These are phyloP conservation scores for Friedmanniomyces simplex DNA, from an alignment of 495 filamentous ascomycete species.

Conservation along the genomic window DNA sequence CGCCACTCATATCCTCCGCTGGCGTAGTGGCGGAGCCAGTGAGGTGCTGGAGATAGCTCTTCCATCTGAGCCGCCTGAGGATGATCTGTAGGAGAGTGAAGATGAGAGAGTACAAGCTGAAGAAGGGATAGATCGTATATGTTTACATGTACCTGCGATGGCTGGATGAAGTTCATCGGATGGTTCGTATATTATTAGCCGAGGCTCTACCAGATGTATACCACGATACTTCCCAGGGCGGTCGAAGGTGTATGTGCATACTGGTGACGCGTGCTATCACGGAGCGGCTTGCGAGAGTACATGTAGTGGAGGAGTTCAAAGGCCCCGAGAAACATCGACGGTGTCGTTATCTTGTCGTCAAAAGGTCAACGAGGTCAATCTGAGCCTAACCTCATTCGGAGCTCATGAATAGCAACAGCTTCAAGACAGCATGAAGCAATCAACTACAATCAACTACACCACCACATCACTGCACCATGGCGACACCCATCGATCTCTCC, in stretches of 20 bases:
- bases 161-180: no score
- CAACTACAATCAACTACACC: no score
- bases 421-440: no score
- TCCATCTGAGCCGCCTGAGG: not conserved
- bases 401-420: no score
- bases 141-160: not conserved
- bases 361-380: no score
- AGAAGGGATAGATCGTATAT: no score
- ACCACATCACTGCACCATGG: not conserved
- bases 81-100: not conserved
- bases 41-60: not conserved
- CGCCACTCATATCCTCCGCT: constrained; percentile 15
- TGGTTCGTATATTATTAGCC: not conserved
- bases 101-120: not conserved
- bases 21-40: constrained; percentile 24
- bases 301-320: no score
- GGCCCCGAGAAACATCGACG: no score
- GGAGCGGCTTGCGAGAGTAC: no score
- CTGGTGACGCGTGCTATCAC: not conserved
- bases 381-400: no score
- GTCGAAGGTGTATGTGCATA: not conserved
- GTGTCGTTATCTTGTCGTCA: no score
- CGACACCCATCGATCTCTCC: constrained; percentile 31
- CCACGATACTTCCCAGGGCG: not conserved
- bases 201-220: not conserved